Percentiles rank a stretch among this genome's conserved stretches.
Evolutionary conservation across 176 grass and related monocot species (phyloP).

Genomic region (Hyparrhenia diplandra): DNA sequence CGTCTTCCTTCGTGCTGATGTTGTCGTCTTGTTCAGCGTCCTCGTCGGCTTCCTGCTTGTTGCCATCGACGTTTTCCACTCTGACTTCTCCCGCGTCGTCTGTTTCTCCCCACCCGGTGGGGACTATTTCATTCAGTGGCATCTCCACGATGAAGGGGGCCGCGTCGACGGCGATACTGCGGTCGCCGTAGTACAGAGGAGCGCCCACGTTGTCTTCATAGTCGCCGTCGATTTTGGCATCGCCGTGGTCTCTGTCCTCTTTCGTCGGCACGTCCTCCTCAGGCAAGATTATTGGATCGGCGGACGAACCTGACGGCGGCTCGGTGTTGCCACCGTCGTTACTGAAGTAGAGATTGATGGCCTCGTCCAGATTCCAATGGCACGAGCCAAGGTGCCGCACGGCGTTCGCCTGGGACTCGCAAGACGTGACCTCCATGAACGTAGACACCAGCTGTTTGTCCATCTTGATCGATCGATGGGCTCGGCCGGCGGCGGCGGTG

Average conservation of each 20-base stretch:
- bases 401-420: conserved; percentile 42
- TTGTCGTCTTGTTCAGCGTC: too few relatives aligned
- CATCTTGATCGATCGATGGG: neutral
- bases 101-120: neutral
- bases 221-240: too few relatives aligned
- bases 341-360: conserved; percentile 33
- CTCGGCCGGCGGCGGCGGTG: neutral
- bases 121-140: neutral
- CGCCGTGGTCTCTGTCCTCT: too few relatives aligned
- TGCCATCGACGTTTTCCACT: neutral
- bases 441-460: neutral
- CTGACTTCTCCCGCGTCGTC: neutral
- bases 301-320: neutral
- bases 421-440: conserved; percentile 59
- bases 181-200: too few relatives aligned
- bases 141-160: too few relatives aligned
- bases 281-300: neutral
- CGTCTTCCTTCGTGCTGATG: too few relatives aligned
- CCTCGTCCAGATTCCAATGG: conserved; percentile 50
- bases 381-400: conserved; percentile 32
- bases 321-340: neutral
- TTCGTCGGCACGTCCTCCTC: too few relatives aligned
- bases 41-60: too few relatives aligned
- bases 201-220: too few relatives aligned
- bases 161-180: too few relatives aligned